Evolutionary conservation across 768 basidiomycete genomes (phyloP), one percentile per base, ranked within the genome.

Genomic region (Hebeloma cylindrosporum): DNA sequence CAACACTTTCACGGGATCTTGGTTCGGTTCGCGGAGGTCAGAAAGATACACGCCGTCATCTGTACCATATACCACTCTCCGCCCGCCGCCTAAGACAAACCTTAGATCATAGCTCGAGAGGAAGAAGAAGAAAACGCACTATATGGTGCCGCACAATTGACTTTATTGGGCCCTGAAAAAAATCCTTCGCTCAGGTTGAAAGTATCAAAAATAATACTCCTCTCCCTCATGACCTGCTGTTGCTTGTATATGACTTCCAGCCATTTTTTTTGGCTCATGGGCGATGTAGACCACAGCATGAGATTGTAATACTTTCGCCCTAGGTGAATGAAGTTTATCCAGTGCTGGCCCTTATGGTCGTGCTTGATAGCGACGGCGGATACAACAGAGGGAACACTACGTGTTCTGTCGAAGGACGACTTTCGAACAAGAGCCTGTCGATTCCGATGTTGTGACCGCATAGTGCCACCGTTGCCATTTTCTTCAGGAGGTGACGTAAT

Each of bases 31-130:
- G 33, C 81, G 76, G 21, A 96, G 70, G 62, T 97, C 91, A 20
- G 92, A 92, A 48, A 98, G 77, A 62, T 97, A 99, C 18, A 99
- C 88, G 18, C 96, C 96, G 52, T 97, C 93, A 57, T 94, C 90
- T 3, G 95, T 95, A n/a, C 95, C 96, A 65, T 94, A 98, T 7
- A 90, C 93, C 54, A 96, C 83, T 44, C 84, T 78, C 56, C 86
- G 72, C 9, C 93, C 95, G 44, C 79, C 79, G 58, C 78, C 94
- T 96, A 62, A 26, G 38, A 36, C 14, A 7, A 30, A 34, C 11
- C 29, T 30, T 17, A 38, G 28, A 32, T 7, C 7, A 51, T 51
- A 40, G 56, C 43, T 11, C 11, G 18, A 41, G 17, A 20, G 31
- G 6, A 37, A 28, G 43, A 22, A 44, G 20, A 41, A 47, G 27